Conservation (phyloP, 163 green algal species). For the Chlorella variabilis region DNA sequence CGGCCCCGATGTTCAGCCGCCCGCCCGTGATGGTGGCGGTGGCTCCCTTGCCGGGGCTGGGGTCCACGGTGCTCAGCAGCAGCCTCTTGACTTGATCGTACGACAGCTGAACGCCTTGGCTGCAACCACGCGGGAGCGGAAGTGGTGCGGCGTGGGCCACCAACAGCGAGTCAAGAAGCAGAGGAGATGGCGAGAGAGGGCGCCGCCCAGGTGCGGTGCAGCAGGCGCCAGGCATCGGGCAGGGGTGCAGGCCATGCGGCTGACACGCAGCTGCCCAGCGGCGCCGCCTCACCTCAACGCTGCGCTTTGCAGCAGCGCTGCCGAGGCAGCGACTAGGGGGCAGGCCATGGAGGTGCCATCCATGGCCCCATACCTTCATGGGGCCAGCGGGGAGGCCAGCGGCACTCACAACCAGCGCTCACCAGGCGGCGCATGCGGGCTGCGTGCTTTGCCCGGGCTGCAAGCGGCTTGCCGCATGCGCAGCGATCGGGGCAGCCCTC, state of each 20-base stretch:
- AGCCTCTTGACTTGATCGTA: conserved; percentile 33
- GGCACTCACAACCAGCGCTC: background rate
- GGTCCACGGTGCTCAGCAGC: conserved; percentile 37
- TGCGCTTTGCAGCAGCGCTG: conserved; percentile 50
- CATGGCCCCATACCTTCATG: conserved; percentile 57
- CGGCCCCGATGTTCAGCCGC: conserved; percentile 41
- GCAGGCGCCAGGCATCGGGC: background rate
- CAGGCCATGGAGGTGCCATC: conserved; percentile 75
- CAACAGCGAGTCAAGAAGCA: background rate
- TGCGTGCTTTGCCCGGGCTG: background rate
- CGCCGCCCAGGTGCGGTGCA: background rate
- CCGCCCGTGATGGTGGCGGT: conserved; percentile 16
- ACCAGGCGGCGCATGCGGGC: background rate
- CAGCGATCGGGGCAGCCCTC: no score
- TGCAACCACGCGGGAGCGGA: background rate
- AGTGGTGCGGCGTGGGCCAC: no score
- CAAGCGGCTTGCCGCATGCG: no score
- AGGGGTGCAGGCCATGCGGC: background rate
- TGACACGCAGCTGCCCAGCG: no score
- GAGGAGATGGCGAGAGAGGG: background rate
- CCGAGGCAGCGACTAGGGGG: conserved; percentile 64
- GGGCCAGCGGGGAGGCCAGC: background rate
- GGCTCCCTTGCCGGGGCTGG: background rate
- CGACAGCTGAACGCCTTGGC: conserved; percentile 21
- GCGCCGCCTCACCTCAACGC: conserved; percentile 3